Conservation (phyloP, 768 basidiomycete species). For the Exidia glandulosa region DNA sequence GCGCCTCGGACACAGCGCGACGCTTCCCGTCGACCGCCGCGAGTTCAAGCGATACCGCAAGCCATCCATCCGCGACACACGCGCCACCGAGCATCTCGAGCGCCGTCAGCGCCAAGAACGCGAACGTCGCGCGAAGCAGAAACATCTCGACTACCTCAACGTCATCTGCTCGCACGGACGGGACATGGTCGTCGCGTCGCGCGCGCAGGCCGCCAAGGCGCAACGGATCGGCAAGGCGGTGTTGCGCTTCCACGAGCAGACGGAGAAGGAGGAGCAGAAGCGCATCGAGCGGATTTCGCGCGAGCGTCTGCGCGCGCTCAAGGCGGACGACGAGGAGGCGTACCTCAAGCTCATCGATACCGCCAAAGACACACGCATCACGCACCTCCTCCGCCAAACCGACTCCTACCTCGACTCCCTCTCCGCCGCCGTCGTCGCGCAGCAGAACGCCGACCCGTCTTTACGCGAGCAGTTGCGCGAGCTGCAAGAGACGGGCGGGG, state of each 20-base stretch:
- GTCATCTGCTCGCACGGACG: constrained; percentile 79
- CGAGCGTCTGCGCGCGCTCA: constrained; percentile 95
- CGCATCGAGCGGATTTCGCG: constrained; percentile 91
- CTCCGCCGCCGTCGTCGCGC: constrained; percentile 84
- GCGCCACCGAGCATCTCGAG: constrained; percentile 80
- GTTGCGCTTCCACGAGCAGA: constrained; percentile 71
- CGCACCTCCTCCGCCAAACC: constrained; percentile 88
- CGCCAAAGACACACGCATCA: constrained; percentile 97
- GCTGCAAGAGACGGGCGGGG: constrained; percentile 51
- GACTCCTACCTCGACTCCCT: constrained; percentile 91
- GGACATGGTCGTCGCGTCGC: constrained; percentile 53
- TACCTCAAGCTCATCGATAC: constrained; percentile 99
- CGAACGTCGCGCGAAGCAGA: constrained; percentile 89
- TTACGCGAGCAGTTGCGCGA: constrained; percentile 33
- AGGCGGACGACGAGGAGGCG: constrained; percentile 98
- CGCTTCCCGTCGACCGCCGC: constrained; percentile 81
- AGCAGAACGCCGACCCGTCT: constrained; percentile 59
- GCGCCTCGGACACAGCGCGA: constrained; percentile 75
- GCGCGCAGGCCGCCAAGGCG: constrained; percentile 36
- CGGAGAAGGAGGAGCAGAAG: constrained; percentile 97
- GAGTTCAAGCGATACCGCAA: constrained; percentile 86
- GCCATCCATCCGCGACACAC: constrained; percentile 78
- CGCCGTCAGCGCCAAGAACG: constrained; percentile 85
- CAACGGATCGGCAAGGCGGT: constrained; percentile 69
- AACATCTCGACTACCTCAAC: constrained; percentile 87